Evolutionary conservation across 2,329 filamentous ascomycete genomes (phyloP).

Genomic region (Incumbomyces delicatus): DNA sequence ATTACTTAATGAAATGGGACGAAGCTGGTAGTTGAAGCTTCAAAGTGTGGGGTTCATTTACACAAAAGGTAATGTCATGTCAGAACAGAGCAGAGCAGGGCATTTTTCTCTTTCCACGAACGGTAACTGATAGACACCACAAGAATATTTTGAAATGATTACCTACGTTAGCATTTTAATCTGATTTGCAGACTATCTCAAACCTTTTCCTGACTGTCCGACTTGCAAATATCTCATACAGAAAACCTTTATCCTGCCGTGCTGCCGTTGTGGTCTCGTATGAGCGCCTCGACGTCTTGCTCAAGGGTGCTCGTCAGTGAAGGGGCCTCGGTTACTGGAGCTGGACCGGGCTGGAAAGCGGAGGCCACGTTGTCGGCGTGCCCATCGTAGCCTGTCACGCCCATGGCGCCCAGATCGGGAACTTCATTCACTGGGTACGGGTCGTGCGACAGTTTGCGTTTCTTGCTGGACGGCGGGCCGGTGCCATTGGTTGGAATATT

Average conservation of each 20-base stretch:
- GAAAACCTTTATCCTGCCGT: background rate
- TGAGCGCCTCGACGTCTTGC: conserved; percentile 4
- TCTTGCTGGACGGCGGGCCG: conserved; percentile 29
- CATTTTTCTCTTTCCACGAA: too few species aligned
- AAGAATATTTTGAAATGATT: too few species aligned
- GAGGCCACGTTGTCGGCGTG: background rate
- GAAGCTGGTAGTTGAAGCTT: too few species aligned
- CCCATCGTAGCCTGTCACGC: conserved; percentile 16
- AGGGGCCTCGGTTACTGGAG: background rate
- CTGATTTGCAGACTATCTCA: too few species aligned
- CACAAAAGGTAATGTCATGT: too few species aligned
- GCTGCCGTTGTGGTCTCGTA: background rate
- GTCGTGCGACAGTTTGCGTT: conserved; percentile 38
- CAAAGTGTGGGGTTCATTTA: too few species aligned
- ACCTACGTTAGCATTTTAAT: too few species aligned
- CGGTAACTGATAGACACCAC: too few species aligned
- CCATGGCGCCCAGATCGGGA: conserved; percentile 20
- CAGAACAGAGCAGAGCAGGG: too few species aligned
- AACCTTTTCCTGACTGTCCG: too few species aligned
- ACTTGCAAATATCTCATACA: too few species aligned
- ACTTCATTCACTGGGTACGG: conserved; percentile 30
- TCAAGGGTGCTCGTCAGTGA: background rate
- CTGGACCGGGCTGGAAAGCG: background rate
- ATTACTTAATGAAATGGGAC: too few species aligned
- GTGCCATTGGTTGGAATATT: conserved; percentile 7